phyloP scores from a whole-genome alignment of 2,329 filamentous ascomycete species.

The Zymoseptoria tritici region DNA sequence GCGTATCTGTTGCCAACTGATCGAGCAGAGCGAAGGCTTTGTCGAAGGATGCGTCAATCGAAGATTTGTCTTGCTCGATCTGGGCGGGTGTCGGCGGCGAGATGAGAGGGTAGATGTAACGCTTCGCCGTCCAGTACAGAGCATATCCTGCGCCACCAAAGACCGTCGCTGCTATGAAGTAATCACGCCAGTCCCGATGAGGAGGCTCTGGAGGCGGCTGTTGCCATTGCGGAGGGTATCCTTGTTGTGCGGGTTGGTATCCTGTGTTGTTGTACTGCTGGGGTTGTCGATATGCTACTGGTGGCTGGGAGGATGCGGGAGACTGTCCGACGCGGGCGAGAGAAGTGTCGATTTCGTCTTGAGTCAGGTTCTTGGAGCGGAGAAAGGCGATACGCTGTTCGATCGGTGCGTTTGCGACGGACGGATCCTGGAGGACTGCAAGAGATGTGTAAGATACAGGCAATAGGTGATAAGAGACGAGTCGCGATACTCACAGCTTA shows the following conservation, averaged over 20 bases:
- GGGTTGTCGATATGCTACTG: slow-evolving; percentile 29
- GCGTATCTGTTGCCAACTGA: slow-evolving; percentile 84
- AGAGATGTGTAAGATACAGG: neutral
- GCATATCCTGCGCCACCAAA: slow-evolving; percentile 85
- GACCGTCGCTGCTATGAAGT: slow-evolving; percentile 99
- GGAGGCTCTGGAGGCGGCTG: slow-evolving; percentile 55
- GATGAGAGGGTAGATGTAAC: slow-evolving; percentile 85
- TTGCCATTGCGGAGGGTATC: slow-evolving; percentile 41
- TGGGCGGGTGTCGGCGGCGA: slow-evolving; percentile 90
- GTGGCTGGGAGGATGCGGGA: slow-evolving; percentile 36
- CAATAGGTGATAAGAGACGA: neutral
- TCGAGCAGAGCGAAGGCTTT: slow-evolving; percentile 87
- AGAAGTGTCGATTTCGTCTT: slow-evolving; percentile 85
- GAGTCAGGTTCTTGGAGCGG: slow-evolving; percentile 92
- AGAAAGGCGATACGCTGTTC: slow-evolving; percentile 91
- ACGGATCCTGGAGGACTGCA: slow-evolving; percentile 87
- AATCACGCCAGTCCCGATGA: slow-evolving; percentile 90
- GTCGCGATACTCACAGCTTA: slow-evolving; percentile 38
- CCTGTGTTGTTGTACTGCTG: slow-evolving; percentile 31
- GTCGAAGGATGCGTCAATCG: slow-evolving; percentile 88
- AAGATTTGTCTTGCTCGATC: slow-evolving; percentile 86
- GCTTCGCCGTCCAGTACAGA: slow-evolving; percentile 80
- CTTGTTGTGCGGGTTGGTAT: slow-evolving; percentile 29
- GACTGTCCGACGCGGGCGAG: slow-evolving; percentile 66
- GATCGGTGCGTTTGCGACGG: slow-evolving; percentile 77